These are phyloP conservation scores for Lichtheimia ornata DNA, from an alignment of 371 early-diverging fungal species.

Conservation along the genomic window DNA sequence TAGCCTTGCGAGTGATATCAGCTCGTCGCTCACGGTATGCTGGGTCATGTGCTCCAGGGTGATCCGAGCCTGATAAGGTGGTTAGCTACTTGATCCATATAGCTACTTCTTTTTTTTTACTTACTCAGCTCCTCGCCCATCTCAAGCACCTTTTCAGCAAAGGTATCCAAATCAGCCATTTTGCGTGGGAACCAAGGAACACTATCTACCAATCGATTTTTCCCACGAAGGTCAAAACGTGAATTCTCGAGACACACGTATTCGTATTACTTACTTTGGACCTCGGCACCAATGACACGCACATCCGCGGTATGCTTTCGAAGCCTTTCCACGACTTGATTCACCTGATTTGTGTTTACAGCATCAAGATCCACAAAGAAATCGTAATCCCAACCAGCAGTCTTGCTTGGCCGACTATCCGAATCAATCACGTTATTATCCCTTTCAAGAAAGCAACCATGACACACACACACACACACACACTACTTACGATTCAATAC, in stretches of 20 bases:
- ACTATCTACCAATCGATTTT: conserved; percentile 30
- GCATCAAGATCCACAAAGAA: conserved; percentile 91
- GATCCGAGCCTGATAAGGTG: conserved; percentile 73
- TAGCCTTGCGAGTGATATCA: conserved; percentile 88
- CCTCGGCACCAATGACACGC: conserved; percentile 45
- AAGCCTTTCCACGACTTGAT: conserved; percentile 60
- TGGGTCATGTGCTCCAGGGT: conserved; percentile 92
- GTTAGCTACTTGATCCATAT: no score
- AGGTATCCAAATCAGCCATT: conserved; percentile 89
- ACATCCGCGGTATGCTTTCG: conserved; percentile 66
- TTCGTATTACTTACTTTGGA: conserved; percentile 5
- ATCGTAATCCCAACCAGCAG: conserved; percentile 83
- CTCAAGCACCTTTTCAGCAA: conserved; percentile 90
- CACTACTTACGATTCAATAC: conserved; percentile 83
- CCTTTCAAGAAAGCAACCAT: not conserved
- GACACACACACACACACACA: not conserved
- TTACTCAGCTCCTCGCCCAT: conserved; percentile 87
- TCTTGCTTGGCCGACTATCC: conserved; percentile 76
- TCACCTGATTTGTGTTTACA: conserved; percentile 52
- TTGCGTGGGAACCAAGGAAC: conserved; percentile 96
- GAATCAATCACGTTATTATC: not conserved
- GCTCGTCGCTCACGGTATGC: conserved; percentile 84
- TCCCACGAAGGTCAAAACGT: conserved; percentile 12
- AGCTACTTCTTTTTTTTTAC: not conserved
- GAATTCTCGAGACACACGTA: not conserved